Evolutionary conservation across 805 yeast genomes (phyloP).

Genomic region (Lipomyces mesembrius): DNA sequence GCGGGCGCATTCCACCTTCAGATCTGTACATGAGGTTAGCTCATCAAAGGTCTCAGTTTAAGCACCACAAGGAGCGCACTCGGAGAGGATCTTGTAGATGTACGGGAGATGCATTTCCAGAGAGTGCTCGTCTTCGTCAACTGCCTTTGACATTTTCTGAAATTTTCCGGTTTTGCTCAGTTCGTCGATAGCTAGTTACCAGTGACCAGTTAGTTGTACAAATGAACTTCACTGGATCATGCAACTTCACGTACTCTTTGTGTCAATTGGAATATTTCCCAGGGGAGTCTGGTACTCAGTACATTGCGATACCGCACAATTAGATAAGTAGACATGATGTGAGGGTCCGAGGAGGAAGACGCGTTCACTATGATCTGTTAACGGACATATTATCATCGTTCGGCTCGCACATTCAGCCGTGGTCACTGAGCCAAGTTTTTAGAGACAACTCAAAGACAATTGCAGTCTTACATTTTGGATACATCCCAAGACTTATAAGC

Average conservation of each 20-base stretch:
- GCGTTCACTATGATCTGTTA: constrained; percentile 48
- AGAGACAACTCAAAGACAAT: background rate
- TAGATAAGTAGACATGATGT: constrained; percentile 81
- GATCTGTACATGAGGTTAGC: constrained; percentile 9
- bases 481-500: constrained; percentile 75
- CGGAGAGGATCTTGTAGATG: constrained; percentile 55
- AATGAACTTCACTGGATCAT: background rate
- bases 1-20: constrained; percentile 39
- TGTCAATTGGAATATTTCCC: constrained; percentile 74
- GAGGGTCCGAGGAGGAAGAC: constrained; percentile 90
- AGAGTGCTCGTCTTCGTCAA: constrained; percentile 87
- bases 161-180: constrained; percentile 52
- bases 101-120: constrained; percentile 94
- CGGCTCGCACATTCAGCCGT: background rate
- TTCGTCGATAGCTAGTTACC: constrained; percentile 28
- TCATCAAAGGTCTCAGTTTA: background rate
- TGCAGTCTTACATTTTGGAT: constrained; percentile 46
- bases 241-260: constrained; percentile 42
- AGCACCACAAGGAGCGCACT: constrained; percentile 12
- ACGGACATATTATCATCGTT: background rate
- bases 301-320: constrained; percentile 60
- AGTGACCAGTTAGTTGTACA: background rate
- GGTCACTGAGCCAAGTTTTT: background rate
- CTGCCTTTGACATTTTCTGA: constrained; percentile 58
- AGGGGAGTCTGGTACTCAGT: constrained; percentile 76